Percentiles rank a stretch among this genome's conserved stretches.
Evolutionary conservation across 345 rosid genomes (phyloP).

Genomic region (Microthlaspi erraticum): DNA sequence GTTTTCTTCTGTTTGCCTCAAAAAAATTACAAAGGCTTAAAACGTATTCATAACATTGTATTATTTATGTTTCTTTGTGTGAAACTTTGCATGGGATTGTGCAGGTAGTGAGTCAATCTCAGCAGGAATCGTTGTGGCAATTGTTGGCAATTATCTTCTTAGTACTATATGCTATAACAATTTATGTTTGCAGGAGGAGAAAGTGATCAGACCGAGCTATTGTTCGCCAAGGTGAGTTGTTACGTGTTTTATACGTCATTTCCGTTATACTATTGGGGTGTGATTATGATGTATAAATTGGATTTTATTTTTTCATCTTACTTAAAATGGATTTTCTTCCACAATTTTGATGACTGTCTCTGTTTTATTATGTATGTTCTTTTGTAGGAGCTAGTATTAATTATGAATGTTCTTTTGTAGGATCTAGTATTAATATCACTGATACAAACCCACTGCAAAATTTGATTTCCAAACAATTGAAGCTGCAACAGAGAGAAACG

Average conservation of each 20-base stretch:
- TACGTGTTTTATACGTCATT: not conserved
- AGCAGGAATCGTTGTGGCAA: not conserved
- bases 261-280: not conserved
- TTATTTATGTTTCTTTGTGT: not conserved
- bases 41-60: not conserved
- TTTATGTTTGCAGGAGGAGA: not conserved
- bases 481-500: slow-evolving; percentile 46
- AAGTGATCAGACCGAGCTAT: not conserved
- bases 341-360: not conserved
- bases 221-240: slow-evolving; percentile 17
- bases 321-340: not conserved
- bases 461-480: slow-evolving; percentile 11
- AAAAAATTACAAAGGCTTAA: too few species aligned
- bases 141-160: not conserved
- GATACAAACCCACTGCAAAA: slow-evolving; percentile 36
- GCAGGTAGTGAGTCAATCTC: slow-evolving; percentile 20
- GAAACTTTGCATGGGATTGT: not conserved
- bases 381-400: slow-evolving; percentile 26
- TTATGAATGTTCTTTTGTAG: not conserved
- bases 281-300: not conserved
- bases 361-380: not conserved
- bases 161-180: slow-evolving; percentile 3
- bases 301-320: not conserved
- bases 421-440: slow-evolving; percentile 31
- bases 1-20: not conserved